Base-by-base conservation (phyloP, 2,329 filamentous ascomycete species). In the Ophiocordyceps polyrhachis-furcata region DNA sequence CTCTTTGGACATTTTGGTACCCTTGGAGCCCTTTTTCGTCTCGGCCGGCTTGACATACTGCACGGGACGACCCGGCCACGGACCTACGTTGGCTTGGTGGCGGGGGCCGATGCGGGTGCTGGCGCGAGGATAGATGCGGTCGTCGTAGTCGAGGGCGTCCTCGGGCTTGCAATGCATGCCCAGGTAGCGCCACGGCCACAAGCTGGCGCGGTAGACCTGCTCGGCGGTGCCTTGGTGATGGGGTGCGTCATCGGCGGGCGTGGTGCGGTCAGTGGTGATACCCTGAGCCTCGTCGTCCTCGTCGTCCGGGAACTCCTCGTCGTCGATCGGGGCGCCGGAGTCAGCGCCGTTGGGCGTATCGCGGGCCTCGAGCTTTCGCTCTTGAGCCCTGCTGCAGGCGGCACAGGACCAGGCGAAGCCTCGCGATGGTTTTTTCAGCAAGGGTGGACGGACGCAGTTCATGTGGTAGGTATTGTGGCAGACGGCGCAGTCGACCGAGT, bases 381-480 rank as follows among this genome's bases (percentile, higher is more conserved):
- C 91, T 58, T 94, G 88, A n/a, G 86, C 88, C 55, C 89, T 81
- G 61, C 87, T 95, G 63, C 91, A 98, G 47, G 89, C 83, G 45
- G 85, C 91, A 62, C 91, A 98, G 28, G 91, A 89, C 91, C 91
- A 98, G 5, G 87, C 91, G 64, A 98, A 98, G 37, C 91, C 91
- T 62, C 91, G 81, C 42, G 89, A 94, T 19, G 91, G 91, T 63
- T 98, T 98, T 63, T 95, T 98, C 44, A 87, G 73, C 49, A 98
- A 64, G 35, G 88, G 86, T 38, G 91, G 91, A 49, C 83, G 81
- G 46, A 98, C 91, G 61, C 91, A 98, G 56, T 88, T 85, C 89
- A 98, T 96, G 67, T 98, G 91, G 64, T 95, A 98, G 14, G 89
- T 96, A 60, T 87, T 81, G 58, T 81, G 76, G 62, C 91, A 98